Percentiles rank a stretch among this genome's conserved stretches.
Evolutionary conservation across 495 filamentous ascomycete species (phyloP).

Genomic region (Aspergillus asperescens): DNA sequence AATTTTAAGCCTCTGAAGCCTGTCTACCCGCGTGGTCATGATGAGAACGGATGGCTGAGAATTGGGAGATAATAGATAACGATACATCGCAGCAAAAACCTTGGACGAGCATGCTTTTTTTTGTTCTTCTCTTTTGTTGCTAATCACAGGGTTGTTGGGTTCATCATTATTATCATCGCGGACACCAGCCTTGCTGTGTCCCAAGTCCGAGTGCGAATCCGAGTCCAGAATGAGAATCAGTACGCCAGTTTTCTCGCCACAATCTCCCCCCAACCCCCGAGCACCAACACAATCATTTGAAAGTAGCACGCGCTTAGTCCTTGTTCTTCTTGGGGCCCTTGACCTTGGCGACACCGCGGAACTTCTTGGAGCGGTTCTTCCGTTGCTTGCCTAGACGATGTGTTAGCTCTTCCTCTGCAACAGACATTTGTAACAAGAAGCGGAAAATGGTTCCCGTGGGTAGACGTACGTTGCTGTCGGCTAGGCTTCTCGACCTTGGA

Average conservation of each 20-base stretch:
- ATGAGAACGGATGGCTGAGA: background rate
- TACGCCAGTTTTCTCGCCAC: slow-evolving; percentile 9
- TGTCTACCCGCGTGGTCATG: slow-evolving; percentile 6
- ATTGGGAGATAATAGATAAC: slow-evolving; percentile 2
- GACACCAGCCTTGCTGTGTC: slow-evolving; percentile 13
- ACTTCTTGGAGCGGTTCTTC: slow-evolving; percentile 99
- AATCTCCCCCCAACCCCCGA: slow-evolving; percentile 13
- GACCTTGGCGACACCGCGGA: slow-evolving; percentile 84
- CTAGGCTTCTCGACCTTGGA: slow-evolving; percentile 91
- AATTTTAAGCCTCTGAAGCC: background rate
- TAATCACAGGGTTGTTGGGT: slow-evolving; percentile 13
- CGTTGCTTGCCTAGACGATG: slow-evolving; percentile 89
- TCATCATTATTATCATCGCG: slow-evolving; percentile 15
- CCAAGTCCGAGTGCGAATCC: slow-evolving; percentile 13
- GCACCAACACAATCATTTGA: slow-evolving; percentile 17
- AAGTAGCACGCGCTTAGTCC: slow-evolving; percentile 35
- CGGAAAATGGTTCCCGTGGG: background rate
- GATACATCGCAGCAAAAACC: slow-evolving; percentile 2
- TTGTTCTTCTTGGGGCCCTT: slow-evolving; percentile 79
- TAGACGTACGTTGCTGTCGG: slow-evolving; percentile 94
- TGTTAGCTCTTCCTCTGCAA: slow-evolving; percentile 8
- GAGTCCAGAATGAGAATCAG: slow-evolving; percentile 11
- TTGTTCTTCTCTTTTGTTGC: slow-evolving; percentile 6
- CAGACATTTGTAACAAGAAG: too few relatives aligned
- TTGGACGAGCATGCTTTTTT: slow-evolving; percentile 8